Conservation (phyloP, 1,284 basidiomycete species). For the Termitomyces sp. region DNA sequence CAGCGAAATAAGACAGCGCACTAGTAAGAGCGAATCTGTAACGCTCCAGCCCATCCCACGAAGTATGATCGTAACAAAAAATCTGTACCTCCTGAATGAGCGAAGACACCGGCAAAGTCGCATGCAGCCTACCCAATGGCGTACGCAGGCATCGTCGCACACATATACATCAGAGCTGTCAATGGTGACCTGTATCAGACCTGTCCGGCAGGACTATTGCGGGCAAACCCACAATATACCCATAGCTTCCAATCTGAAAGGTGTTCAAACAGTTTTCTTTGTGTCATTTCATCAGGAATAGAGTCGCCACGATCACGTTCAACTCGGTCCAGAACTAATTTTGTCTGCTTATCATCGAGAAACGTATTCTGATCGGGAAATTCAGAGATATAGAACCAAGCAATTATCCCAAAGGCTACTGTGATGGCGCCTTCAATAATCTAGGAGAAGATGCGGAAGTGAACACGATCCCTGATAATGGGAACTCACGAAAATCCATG, state of each 20-base stretch:
- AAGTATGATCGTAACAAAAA: constrained; percentile 40
- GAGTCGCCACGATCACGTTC: constrained; percentile 43
- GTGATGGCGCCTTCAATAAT: constrained; percentile 43
- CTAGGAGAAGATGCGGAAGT: constrained; percentile 20
- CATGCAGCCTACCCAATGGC: constrained; percentile 32
- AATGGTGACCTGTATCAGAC: background rate
- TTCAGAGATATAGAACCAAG: constrained; percentile 37
- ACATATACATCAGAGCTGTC: constrained; percentile 39
- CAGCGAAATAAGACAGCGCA: constrained; percentile 16
- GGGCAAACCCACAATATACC: constrained; percentile 29
- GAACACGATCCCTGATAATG: background rate
- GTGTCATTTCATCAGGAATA: constrained; percentile 34
- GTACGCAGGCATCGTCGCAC: constrained; percentile 38
- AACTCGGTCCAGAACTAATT: constrained; percentile 34
- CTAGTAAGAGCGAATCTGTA: constrained; percentile 34
- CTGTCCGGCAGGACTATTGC: background rate
- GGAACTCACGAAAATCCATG: constrained; percentile 42
- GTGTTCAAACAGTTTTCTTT: constrained; percentile 31
- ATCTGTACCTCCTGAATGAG: constrained; percentile 21
- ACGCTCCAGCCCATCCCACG: constrained; percentile 42
- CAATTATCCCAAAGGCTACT: constrained; percentile 33
- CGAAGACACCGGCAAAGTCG: background rate
- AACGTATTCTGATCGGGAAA: constrained; percentile 44
- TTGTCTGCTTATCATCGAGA: constrained; percentile 33
- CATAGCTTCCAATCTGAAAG: constrained; percentile 42